Evolutionary conservation across 306 rosid species (phyloP).

Genomic region (Fragaria iinumae): DNA sequence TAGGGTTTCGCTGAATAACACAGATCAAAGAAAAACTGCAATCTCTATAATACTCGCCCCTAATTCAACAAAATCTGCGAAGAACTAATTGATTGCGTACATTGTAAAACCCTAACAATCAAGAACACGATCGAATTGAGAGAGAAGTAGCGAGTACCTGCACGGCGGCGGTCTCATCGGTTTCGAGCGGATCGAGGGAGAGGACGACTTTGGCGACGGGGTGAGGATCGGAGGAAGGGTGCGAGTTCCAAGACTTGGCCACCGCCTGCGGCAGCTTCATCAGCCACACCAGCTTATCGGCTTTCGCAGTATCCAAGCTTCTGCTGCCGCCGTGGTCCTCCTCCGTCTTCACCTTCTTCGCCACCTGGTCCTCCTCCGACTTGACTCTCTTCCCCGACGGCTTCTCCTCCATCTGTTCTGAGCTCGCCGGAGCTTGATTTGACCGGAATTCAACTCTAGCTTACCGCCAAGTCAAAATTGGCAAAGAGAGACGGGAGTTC

Average conservation of each 20-base stretch:
- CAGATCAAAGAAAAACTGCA: not conserved
- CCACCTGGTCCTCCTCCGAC: not conserved
- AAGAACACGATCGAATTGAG: not conserved
- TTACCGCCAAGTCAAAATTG: not conserved
- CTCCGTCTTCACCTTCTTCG: conserved; percentile 39
- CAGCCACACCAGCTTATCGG: conserved; percentile 94
- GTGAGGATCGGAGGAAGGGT: conserved; percentile 66
- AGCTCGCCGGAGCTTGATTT: not conserved
- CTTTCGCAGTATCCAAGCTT: conserved; percentile 65
- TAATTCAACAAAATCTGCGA: not conserved
- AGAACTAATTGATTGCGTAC: not conserved
- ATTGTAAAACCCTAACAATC: not conserved
- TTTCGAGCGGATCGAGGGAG: conserved; percentile 83
- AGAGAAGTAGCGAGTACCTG: conserved; percentile 43
- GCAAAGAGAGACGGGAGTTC: not conserved
- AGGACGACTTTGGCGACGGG: conserved; percentile 88
- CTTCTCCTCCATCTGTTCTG: conserved; percentile 1
- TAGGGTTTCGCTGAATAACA: not conserved
- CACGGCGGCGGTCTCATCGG: conserved; percentile 73
- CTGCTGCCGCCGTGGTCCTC: conserved; percentile 51
- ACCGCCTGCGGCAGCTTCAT: conserved; percentile 93
- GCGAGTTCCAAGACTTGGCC: conserved; percentile 86
- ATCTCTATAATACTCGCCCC: not conserved
- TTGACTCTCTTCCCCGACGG: not conserved
- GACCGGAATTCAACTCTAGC: not conserved